Conservation (phyloP, 352 stramenopile species). For the Globisporangium nagaii region DNA sequence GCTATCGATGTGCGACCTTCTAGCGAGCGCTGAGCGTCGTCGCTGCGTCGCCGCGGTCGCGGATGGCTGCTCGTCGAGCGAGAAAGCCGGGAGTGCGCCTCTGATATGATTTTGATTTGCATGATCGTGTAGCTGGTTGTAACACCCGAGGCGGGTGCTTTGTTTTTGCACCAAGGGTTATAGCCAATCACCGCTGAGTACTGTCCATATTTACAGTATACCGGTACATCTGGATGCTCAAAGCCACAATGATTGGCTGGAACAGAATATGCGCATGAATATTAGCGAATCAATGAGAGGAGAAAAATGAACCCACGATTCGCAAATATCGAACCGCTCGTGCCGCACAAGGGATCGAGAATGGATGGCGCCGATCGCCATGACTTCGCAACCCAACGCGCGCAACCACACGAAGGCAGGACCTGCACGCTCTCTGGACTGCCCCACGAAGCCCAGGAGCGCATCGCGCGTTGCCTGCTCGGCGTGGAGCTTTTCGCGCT, state of each 20-base stretch:
- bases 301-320: background rate
- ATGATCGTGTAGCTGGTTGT: background rate
- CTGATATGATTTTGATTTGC: slow-evolving; percentile 6
- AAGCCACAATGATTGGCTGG: background rate
- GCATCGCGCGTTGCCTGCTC: slow-evolving; percentile 1
- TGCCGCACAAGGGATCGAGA: too few species aligned
- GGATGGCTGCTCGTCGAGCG: background rate
- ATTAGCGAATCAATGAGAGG: background rate
- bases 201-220: background rate
- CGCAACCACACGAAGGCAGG: background rate
- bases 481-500: slow-evolving; percentile 10
- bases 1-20: background rate
- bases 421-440: background rate
- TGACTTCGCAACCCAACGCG: too few species aligned
- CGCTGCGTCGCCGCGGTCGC: background rate
- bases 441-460: background rate
- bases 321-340: background rate
- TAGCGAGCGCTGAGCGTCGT: background rate
- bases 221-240: too few species aligned
- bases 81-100: background rate
- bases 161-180: background rate
- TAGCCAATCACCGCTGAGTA: too few species aligned
- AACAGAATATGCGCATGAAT: too few species aligned
- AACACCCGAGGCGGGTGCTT: background rate
- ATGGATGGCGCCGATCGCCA: background rate